phyloP scores from a whole-genome alignment of 1,284 basidiomycete genomes.

The Tilletia caries region DNA sequence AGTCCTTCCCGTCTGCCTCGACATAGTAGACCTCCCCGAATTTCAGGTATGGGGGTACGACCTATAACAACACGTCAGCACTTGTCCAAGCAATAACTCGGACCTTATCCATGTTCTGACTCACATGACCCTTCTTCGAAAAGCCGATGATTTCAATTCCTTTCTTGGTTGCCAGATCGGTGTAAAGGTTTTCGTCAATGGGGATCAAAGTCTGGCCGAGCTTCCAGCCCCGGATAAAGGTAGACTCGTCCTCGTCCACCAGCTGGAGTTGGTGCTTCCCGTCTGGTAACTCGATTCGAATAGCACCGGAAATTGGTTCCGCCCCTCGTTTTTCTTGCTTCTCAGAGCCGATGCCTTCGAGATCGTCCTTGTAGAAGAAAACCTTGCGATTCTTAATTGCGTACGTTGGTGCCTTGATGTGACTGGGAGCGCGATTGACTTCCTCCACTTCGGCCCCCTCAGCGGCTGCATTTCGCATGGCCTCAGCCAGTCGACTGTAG shows the following conservation, averaged over 20 bases:
- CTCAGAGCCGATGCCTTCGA: slow-evolving; percentile 30
- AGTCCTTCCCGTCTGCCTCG: slow-evolving; percentile 69
- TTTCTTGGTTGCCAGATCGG: slow-evolving; percentile 10
- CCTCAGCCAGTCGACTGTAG: background rate
- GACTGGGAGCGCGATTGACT: slow-evolving; percentile 62
- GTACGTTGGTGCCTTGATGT: slow-evolving; percentile 57
- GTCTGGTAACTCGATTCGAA: slow-evolving; percentile 21
- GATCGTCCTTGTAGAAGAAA: slow-evolving; percentile 34
- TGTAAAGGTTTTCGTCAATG: slow-evolving; percentile 60
- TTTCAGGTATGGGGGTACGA: slow-evolving; percentile 60
- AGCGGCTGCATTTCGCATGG: background rate
- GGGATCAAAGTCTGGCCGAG: slow-evolving; percentile 87
- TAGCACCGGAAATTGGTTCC: slow-evolving; percentile 13
- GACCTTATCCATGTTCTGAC: slow-evolving; percentile 39
- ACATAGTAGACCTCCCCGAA: slow-evolving; percentile 86
- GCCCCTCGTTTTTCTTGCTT: slow-evolving; percentile 39
- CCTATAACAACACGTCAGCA: background rate
- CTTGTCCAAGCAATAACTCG: background rate
- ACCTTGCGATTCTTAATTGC: slow-evolving; percentile 28
- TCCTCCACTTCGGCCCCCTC: slow-evolving; percentile 7
- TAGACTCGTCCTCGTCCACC: slow-evolving; percentile 58
- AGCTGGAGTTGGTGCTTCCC: slow-evolving; percentile 44
- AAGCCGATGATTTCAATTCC: slow-evolving; percentile 73
- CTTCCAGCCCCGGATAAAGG: slow-evolving; percentile 76
- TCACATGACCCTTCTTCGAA: slow-evolving; percentile 66